Percentiles rank a stretch among this genome's conserved stretches.
Conservation (phyloP, 495 filamentous ascomycete genomes). For the Hyaloscypha bicolor region DNA sequence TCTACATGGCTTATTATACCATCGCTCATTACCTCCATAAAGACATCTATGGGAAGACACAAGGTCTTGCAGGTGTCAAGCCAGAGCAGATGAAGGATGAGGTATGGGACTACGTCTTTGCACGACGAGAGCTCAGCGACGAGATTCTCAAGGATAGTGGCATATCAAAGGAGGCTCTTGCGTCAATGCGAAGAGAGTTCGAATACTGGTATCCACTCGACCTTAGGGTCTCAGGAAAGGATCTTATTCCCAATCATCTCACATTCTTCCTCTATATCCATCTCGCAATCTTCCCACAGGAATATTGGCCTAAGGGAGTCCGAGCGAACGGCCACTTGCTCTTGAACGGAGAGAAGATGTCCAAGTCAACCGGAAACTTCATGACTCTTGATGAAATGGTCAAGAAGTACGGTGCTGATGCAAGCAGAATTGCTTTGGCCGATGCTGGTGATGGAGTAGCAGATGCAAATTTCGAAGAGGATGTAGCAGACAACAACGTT, state of each 20-base stretch:
- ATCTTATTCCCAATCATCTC: constrained; percentile 85
- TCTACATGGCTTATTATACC: constrained; percentile 98
- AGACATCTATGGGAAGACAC: constrained; percentile 75
- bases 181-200: constrained; percentile 84
- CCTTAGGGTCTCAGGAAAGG: constrained; percentile 80
- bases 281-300: constrained; percentile 79
- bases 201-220: constrained; percentile 97
- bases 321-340: constrained; percentile 91
- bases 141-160: constrained; percentile 62
- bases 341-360: constrained; percentile 97
- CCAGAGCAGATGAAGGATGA: constrained; percentile 93
- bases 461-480: constrained; percentile 97
- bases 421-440: constrained; percentile 85
- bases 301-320: constrained; percentile 84
- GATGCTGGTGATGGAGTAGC: constrained; percentile 94
- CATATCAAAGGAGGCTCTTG: constrained; percentile 70
- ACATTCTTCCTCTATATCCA: constrained; percentile 98
- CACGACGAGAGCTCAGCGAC: constrained; percentile 63
- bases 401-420: constrained; percentile 93
- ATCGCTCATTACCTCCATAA: constrained; percentile 74
- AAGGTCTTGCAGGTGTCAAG: constrained; percentile 64
- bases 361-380: constrained; percentile 94
- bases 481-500: constrained; percentile 88
- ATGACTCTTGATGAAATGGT: constrained; percentile 85
- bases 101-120: constrained; percentile 95